A percentile compares a stretch with the other conserved stretches of the same genome.
Evolutionary conservation across 176 grass and related monocot genomes (phyloP).

Genomic region (Ensete glaucum): DNA sequence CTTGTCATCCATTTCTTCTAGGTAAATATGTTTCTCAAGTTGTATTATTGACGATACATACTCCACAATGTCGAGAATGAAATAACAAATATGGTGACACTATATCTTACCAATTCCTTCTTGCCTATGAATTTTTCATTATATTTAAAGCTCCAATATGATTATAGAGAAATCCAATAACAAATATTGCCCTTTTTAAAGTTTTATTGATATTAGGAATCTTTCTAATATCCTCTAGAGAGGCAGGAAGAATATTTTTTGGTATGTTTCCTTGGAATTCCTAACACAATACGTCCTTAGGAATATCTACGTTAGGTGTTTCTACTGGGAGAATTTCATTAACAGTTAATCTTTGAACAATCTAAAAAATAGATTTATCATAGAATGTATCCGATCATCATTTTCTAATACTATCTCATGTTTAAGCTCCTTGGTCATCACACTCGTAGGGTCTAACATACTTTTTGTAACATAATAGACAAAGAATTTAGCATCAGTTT

Average conservation of each 20-base stretch:
- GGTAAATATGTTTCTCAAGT: too few relatives aligned
- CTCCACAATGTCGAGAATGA: too few relatives aligned
- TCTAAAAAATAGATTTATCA: constrained; percentile 22
- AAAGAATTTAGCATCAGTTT: constrained; percentile 60
- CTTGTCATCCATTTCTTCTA: too few relatives aligned
- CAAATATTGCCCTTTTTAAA: too few relatives aligned
- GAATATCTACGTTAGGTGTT: constrained; percentile 18
- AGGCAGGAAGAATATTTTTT: constrained; percentile 17
- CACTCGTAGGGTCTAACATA: constrained; percentile 44
- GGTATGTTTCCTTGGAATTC: neutral
- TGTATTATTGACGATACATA: too few relatives aligned
- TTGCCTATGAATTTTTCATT: too few relatives aligned
- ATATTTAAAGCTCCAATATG: too few relatives aligned
- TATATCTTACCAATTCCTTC: too few relatives aligned
- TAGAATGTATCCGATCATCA: constrained; percentile 13
- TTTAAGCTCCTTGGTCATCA: constrained; percentile 49
- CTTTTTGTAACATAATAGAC: constrained; percentile 58
- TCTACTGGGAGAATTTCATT: constrained; percentile 26
- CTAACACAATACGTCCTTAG: too few relatives aligned
- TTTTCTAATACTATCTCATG: constrained; percentile 32
- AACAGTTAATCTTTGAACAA: constrained; percentile 23
- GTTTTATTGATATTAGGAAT: too few relatives aligned
- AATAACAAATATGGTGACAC: too few relatives aligned
- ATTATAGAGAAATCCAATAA: too few relatives aligned
- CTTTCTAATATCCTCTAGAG: neutral